Conservation (phyloP, 768 basidiomycete genomes). For the Suillus paluster region DNA sequence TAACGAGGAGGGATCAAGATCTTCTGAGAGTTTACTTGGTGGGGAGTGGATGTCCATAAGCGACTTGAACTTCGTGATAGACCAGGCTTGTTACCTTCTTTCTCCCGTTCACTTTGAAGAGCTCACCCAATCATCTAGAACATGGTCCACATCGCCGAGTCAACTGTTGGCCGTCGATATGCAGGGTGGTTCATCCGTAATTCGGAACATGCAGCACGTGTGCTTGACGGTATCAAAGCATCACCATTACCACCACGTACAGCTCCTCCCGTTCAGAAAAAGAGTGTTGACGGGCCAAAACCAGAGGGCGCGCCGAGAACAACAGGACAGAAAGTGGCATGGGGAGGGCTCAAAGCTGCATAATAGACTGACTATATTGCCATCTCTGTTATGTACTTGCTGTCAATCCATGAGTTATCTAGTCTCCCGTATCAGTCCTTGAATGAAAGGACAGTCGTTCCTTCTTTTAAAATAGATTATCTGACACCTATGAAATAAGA, state of each 20-base stretch:
- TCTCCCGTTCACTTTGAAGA: neutral
- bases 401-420: neutral
- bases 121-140: slow-evolving; percentile 53
- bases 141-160: slow-evolving; percentile 96
- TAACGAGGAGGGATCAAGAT: slow-evolving; percentile 25
- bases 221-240: slow-evolving; percentile 75
- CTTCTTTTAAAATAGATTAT: no score
- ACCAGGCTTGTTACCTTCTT: slow-evolving; percentile 63
- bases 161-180: slow-evolving; percentile 89
- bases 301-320: slow-evolving; percentile 39
- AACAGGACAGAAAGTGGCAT: slow-evolving; percentile 61
- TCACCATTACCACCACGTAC: slow-evolving; percentile 51
- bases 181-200: slow-evolving; percentile 98
- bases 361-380: slow-evolving; percentile 9
- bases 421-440: no score
- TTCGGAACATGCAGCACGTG: slow-evolving; percentile 88
- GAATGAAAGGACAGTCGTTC: no score
- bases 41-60: slow-evolving; percentile 89
- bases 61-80: slow-evolving; percentile 95
- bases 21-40: slow-evolving; percentile 60
- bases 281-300: slow-evolving; percentile 28
- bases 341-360: slow-evolving; percentile 43
- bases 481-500: neutral
- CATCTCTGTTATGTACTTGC: neutral
- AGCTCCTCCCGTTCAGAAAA: slow-evolving; percentile 12